phyloP scores from a whole-genome alignment of 176 grass and related monocot genomes.

The Rhipidocladum racemiflorum region DNA sequence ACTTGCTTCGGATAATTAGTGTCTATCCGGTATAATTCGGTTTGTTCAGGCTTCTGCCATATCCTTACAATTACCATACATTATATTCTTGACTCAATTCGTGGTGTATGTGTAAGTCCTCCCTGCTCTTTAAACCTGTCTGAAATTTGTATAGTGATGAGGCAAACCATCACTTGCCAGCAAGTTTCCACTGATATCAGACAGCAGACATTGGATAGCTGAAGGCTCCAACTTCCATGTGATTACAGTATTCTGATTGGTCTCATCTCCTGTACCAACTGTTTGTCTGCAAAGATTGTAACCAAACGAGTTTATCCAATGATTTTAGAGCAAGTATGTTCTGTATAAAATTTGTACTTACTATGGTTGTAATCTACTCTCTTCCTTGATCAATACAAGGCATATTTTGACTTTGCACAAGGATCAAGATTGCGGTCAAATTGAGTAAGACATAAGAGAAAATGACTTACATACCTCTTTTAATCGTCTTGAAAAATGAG shows the following conservation, averaged over 20 bases:
- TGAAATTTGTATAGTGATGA: conserved; percentile 11
- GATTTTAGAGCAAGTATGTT: conserved; percentile 15
- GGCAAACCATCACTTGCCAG: conserved; percentile 22
- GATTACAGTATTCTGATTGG: conserved; percentile 24
- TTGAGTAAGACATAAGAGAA: no score
- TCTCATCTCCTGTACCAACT: conserved; percentile 26
- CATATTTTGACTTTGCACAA: no score
- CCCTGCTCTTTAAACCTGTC: neutral
- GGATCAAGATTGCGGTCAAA: no score
- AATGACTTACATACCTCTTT: no score
- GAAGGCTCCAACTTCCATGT: conserved; percentile 27
- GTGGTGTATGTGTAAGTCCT: conserved; percentile 10
- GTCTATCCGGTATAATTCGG: neutral
- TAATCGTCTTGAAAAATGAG: no score
- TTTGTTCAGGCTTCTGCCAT: conserved; percentile 1
- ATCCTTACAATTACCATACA: neutral
- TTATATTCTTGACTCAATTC: neutral
- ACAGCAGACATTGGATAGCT: neutral
- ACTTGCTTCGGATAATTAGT: conserved; percentile 23
- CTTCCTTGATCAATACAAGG: no score
- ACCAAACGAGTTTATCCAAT: conserved; percentile 16
- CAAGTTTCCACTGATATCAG: conserved; percentile 24
- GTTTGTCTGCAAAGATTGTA: conserved; percentile 38
- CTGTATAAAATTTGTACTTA: neutral
- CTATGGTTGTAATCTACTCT: neutral